These are phyloP conservation scores for Malbranchea zuffiana DNA, from an alignment of 2,329 filamentous ascomycete genomes.

Conservation along the genomic window DNA sequence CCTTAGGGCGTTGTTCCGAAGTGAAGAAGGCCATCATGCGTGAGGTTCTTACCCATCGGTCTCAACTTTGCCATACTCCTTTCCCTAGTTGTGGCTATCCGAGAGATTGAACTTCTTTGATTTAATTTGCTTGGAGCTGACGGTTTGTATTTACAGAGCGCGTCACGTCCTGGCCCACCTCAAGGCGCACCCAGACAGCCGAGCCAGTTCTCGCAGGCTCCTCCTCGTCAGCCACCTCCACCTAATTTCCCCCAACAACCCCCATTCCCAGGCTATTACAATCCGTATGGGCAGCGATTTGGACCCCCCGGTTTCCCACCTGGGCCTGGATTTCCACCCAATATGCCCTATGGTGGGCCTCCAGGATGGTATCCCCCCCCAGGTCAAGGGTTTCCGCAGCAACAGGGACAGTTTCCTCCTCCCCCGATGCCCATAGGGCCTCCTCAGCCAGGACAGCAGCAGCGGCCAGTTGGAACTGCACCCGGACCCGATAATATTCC, in stretches of 20 bases:
- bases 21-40: too few species aligned
- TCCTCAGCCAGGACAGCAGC: constrained; percentile 30
- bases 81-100: too few species aligned
- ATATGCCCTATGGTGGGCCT: constrained; percentile 67
- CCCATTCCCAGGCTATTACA: constrained; percentile 36
- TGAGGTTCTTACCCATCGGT: too few species aligned
- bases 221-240: constrained; percentile 30
- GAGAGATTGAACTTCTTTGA: too few species aligned
- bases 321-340: constrained; percentile 55
- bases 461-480: constrained; percentile 23
- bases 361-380: constrained; percentile 66
- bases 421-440: constrained; percentile 48
- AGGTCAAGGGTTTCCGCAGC: constrained; percentile 62
- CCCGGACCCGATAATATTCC: constrained; percentile 18
- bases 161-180: constrained; percentile 33
- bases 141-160: constrained; percentile 33
- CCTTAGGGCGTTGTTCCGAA: too few species aligned
- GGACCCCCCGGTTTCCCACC: constrained; percentile 40
- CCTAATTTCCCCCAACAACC: constrained; percentile 32
- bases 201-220: constrained; percentile 34
- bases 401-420: constrained; percentile 54
- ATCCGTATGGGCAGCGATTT: constrained; percentile 38
- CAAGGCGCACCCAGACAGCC: constrained; percentile 31
- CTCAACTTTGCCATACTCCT: too few species aligned
- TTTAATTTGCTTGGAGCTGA: too few species aligned